Conservation (phyloP, 495 filamentous ascomycete species). For the Xylaria castorea region DNA sequence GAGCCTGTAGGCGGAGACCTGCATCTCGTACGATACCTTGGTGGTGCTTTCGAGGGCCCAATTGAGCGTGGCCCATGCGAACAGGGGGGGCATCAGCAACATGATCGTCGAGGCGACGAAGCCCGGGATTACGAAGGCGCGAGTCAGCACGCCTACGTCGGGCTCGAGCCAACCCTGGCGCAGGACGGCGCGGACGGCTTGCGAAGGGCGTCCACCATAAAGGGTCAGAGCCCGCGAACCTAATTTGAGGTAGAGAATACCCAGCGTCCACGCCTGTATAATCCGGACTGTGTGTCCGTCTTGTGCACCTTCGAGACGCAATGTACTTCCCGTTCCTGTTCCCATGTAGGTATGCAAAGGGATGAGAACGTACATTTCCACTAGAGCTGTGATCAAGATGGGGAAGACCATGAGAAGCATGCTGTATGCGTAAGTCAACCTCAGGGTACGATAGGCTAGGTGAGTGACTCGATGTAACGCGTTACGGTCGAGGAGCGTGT, state of each 20-base stretch:
- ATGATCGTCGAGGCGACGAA: conserved; percentile 62
- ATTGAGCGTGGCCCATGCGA: conserved; percentile 43
- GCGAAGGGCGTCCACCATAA: conserved; percentile 69
- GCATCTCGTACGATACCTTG: conserved; percentile 48
- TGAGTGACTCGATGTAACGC: conserved; percentile 40
- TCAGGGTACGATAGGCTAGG: conserved; percentile 39
- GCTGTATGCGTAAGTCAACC: conserved; percentile 73
- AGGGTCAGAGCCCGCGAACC: conserved; percentile 72
- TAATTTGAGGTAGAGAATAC: conserved; percentile 90
- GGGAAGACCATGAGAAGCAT: conserved; percentile 80
- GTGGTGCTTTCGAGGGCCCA: conserved; percentile 39
- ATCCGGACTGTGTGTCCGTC: conserved; percentile 77
- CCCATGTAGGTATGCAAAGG: conserved; percentile 85
- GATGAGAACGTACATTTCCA: conserved; percentile 89
- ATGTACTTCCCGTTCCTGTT: conserved; percentile 37
- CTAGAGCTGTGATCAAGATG: conserved; percentile 77
- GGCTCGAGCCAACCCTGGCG: conserved; percentile 83
- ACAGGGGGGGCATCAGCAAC: conserved; percentile 61
- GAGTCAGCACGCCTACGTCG: conserved; percentile 76
- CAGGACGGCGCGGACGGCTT: conserved; percentile 75
- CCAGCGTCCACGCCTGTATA: conserved; percentile 92
- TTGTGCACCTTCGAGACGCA: conserved; percentile 40
- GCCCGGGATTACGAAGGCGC: conserved; percentile 80
- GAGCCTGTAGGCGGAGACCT: conserved; percentile 70
- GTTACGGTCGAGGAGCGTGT: conserved; percentile 44